Percentiles rank a stretch among this genome's conserved stretches.
Evolutionary conservation across 2,329 filamentous ascomycete species (phyloP).

Genomic region (Ophiostoma perfectum): DNA sequence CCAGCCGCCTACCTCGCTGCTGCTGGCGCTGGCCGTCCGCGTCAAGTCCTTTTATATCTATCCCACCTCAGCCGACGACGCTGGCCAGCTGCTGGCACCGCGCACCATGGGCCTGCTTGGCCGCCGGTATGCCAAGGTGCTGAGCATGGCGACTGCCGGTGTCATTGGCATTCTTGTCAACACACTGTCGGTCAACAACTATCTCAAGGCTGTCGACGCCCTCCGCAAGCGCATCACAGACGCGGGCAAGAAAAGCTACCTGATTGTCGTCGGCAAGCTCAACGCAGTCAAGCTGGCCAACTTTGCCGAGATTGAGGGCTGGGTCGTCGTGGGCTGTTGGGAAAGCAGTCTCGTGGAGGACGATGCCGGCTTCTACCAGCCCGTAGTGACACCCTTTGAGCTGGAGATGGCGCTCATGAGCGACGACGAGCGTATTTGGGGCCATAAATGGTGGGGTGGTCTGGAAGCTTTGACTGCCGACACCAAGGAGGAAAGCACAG

Average conservation of each 20-base stretch:
- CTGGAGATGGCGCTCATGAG: conserved; percentile 68
- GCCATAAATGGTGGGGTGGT: conserved; percentile 80
- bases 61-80: conserved; percentile 34
- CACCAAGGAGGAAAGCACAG: conserved; percentile 16
- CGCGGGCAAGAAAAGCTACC: conserved; percentile 91
- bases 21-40: conserved; percentile 80
- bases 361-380: conserved; percentile 73
- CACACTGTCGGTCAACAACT: conserved; percentile 87
- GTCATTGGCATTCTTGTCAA: conserved; percentile 95
- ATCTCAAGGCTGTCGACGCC: conserved; percentile 71
- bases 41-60: conserved; percentile 75
- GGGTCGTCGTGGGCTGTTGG: conserved; percentile 98
- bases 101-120: conserved; percentile 58
- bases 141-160: conserved; percentile 70
- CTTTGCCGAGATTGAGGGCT: conserved; percentile 89
- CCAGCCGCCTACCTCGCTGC: conserved; percentile 70
- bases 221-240: conserved; percentile 66
- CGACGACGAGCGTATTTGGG: conserved; percentile 77
- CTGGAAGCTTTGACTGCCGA: conserved; percentile 58
- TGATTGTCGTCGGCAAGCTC: conserved; percentile 92
- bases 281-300: conserved; percentile 96
- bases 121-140: conserved; percentile 81
- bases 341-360: conserved; percentile 90
- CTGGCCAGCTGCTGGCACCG: conserved; percentile 28
- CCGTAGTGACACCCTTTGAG: conserved; percentile 94